Percentiles rank a stretch among this genome's conserved stretches.
phyloP scores from a whole-genome alignment of 2,329 filamentous ascomycete genomes.

The Orbilia brochopaga region DNA sequence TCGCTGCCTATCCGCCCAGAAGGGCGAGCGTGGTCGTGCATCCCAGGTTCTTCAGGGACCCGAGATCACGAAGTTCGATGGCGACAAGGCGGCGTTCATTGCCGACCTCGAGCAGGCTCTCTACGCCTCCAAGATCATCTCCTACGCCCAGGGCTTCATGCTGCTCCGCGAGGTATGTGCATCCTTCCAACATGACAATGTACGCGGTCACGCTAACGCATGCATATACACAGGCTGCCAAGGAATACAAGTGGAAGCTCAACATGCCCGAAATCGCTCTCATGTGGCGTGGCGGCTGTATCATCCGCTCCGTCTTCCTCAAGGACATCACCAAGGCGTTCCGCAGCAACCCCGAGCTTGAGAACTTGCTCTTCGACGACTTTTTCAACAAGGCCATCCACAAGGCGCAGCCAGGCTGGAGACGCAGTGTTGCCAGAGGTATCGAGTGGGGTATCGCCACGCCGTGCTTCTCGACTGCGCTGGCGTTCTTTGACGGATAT shows the following conservation, averaged over 20 bases:
- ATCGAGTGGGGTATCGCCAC: constrained; percentile 94
- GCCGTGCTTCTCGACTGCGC: constrained; percentile 92
- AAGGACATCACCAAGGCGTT: constrained; percentile 99
- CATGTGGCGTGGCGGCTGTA: constrained; percentile 99
- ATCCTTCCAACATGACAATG: neutral
- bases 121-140: constrained; percentile 99
- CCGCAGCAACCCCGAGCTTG: constrained; percentile 88
- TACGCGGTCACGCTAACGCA: neutral
- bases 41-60: constrained; percentile 80
- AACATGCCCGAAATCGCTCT: constrained; percentile 99
- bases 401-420: constrained; percentile 91
- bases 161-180: constrained; percentile 89
- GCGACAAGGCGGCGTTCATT: constrained; percentile 91
- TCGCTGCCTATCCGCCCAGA: constrained; percentile 91
- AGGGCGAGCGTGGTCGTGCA: constrained; percentile 86
- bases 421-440: constrained; percentile 87
- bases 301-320: constrained; percentile 99
- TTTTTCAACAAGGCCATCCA: constrained; percentile 99
- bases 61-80: constrained; percentile 74
- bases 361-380: constrained; percentile 98
- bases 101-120: constrained; percentile 98
- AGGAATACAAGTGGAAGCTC: constrained; percentile 96
- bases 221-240: constrained; percentile 74
- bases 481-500: constrained; percentile 99
- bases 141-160: constrained; percentile 99